Conservation (phyloP, 305 asterid species). For the Lippia alba region DNA sequence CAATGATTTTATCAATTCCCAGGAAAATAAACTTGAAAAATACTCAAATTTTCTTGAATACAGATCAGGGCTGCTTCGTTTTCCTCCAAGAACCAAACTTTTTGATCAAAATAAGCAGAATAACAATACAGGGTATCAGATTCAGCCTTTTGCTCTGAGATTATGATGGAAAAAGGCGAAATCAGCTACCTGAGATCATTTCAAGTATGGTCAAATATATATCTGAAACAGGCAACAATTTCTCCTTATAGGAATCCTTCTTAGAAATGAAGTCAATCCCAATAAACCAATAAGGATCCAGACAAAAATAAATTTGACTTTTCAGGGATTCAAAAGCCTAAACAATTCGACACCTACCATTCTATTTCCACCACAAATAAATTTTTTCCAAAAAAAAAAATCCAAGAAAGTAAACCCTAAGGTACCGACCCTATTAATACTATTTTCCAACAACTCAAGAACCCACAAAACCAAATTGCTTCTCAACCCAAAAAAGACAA, state of each 20-base stretch:
- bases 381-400: background rate
- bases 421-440: conserved; percentile 31
- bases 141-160: background rate
- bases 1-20: background rate
- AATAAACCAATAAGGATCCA: conserved; percentile 21
- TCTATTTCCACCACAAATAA: conserved; percentile 2
- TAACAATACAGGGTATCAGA: background rate
- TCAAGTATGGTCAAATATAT: background rate
- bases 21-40: conserved; percentile 2
- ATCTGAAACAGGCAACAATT: background rate
- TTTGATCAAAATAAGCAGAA: conserved; percentile 23
- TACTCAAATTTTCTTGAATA: background rate
- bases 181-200: background rate
- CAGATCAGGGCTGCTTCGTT: background rate
- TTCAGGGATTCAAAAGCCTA: conserved; percentile 36
- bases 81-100: background rate
- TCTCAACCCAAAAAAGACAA: background rate
- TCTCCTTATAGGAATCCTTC: background rate
- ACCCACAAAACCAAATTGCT: conserved; percentile 20
- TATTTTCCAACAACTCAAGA: conserved; percentile 5
- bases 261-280: conserved; percentile 25
- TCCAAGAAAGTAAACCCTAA: conserved; percentile 37
- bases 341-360: conserved; percentile 18
- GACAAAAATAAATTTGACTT: conserved; percentile 28
- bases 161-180: conserved; percentile 2